A percentile compares a stretch with the other conserved stretches of the same genome.
These are phyloP conservation scores for Trebouxia sp. DNA, from an alignment of 139 green algal genomes.

Conservation along the genomic window DNA sequence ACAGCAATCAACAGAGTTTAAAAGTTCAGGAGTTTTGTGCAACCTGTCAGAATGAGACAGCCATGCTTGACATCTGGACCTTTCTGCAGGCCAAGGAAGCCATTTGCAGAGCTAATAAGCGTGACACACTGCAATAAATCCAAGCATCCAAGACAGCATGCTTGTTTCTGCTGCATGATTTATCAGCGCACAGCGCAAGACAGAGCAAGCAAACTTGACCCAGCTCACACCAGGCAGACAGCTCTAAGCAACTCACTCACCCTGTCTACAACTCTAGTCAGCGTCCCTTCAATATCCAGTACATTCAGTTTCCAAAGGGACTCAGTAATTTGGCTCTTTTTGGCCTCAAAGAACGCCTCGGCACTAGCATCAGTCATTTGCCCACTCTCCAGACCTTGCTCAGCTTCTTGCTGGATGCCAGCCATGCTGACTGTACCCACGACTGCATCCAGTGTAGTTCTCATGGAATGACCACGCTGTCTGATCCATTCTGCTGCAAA, in stretches of 20 bases:
- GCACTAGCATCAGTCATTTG: conserved; percentile 30
- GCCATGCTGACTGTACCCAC: conserved; percentile 16
- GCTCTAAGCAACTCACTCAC: conserved; percentile 16
- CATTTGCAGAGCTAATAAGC: no score
- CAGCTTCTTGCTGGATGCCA: conserved; percentile 27
- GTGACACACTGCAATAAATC: no score
- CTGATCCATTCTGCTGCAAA: conserved; percentile 35
- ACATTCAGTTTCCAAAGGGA: conserved; percentile 75
- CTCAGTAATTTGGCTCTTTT: background rate
- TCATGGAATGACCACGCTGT: conserved; percentile 32
- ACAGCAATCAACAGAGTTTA: no score
- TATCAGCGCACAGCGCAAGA: background rate
- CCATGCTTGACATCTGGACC: no score
- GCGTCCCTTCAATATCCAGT: conserved; percentile 84
- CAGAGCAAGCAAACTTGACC: background rate
- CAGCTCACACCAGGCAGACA: background rate
- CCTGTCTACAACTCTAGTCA: conserved; percentile 46
- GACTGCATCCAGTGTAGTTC: conserved; percentile 29
- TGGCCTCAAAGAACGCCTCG: conserved; percentile 17
- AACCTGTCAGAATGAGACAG: no score
- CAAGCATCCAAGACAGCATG: no score
- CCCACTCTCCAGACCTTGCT: conserved; percentile 31
- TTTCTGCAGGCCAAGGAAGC: no score
- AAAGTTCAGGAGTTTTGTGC: no score
- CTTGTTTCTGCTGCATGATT: no score